Evolutionary conservation across 1,284 basidiomycete genomes (phyloP).

Genomic region (Cutaneotrichosporon cavernicola): DNA sequence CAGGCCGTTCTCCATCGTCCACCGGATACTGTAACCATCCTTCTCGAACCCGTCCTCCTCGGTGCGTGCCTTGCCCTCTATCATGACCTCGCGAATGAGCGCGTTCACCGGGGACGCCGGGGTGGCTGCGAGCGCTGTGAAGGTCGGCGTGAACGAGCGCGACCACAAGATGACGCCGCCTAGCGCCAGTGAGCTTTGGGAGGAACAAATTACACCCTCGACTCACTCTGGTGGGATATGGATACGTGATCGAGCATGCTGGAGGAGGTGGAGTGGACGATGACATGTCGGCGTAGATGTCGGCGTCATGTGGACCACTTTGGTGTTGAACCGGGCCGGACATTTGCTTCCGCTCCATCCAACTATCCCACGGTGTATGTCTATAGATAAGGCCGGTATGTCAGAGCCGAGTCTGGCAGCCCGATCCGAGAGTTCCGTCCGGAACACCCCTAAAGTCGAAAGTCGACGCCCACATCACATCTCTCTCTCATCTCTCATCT

Average conservation of each 20-base stretch:
- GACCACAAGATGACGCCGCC: conserved; percentile 92
- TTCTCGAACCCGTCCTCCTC: conserved; percentile 78
- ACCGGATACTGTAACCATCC: conserved; percentile 86
- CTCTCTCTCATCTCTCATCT: neutral
- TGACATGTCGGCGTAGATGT: neutral
- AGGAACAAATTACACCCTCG: conserved; percentile 14
- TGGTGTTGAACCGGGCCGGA: too few relatives aligned
- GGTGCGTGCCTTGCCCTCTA: conserved; percentile 62
- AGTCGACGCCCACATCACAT: neutral
- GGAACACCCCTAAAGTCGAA: neutral
- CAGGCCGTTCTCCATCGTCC: conserved; percentile 88
- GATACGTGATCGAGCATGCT: conserved; percentile 83
- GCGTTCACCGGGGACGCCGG: conserved; percentile 82
- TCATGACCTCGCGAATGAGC: conserved; percentile 82
- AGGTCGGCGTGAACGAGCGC: conserved; percentile 82
- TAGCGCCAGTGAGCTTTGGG: conserved; percentile 40
- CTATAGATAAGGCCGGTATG: neutral
- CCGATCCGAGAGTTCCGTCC: neutral
- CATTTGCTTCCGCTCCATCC: neutral
- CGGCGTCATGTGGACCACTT: neutral
- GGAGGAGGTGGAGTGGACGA: neutral
- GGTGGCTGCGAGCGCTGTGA: conserved; percentile 68
- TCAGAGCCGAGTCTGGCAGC: neutral
- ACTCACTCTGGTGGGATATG: conserved; percentile 80
- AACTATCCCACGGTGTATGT: neutral